Conservation (phyloP, 2,329 filamentous ascomycete species). For the Diaporthe ilicicola region DNA sequence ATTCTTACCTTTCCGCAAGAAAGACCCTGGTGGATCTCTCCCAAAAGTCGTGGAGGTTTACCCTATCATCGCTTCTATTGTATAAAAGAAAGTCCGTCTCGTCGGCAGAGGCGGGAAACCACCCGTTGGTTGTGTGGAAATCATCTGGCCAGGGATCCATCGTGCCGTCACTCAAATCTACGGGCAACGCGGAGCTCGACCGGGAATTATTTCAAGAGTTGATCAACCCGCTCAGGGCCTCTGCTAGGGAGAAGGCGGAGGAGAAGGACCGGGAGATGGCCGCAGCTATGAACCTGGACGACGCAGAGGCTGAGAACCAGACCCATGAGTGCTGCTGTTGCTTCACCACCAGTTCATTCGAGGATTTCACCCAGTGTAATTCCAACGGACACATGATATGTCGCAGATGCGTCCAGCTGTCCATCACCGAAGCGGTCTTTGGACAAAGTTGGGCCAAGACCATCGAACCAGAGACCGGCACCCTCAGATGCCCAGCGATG, state of each 20-base stretch:
- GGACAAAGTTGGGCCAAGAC: slow-evolving; percentile 90
- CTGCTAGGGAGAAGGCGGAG: slow-evolving; percentile 53
- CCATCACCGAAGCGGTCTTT: slow-evolving; percentile 87
- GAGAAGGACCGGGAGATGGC: slow-evolving; percentile 63
- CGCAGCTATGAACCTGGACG: slow-evolving; percentile 61
- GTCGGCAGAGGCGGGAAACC: slow-evolving; percentile 62
- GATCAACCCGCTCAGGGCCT: slow-evolving; percentile 60
- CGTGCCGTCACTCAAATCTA: slow-evolving; percentile 70
- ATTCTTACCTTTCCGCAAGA: slow-evolving; percentile 77
- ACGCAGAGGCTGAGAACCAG: slow-evolving; percentile 65
- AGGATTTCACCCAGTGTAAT: slow-evolving; percentile 78
- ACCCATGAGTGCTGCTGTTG: slow-evolving; percentile 81
- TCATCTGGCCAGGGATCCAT: slow-evolving; percentile 63
- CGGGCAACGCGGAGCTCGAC: slow-evolving; percentile 71
- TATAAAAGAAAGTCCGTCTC: slow-evolving; percentile 65
- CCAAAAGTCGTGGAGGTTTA: slow-evolving; percentile 80
- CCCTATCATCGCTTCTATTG: slow-evolving; percentile 75
- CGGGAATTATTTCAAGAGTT: slow-evolving; percentile 68
- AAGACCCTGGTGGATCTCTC: slow-evolving; percentile 74
- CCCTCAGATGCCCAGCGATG: slow-evolving; percentile 84
- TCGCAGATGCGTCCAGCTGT: slow-evolving; percentile 82
- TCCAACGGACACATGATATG: slow-evolving; percentile 77
- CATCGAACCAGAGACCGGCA: slow-evolving; percentile 76
- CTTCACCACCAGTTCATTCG: slow-evolving; percentile 75
- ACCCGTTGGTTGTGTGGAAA: slow-evolving; percentile 71